Evolutionary conservation across 306 rosid genomes (phyloP).

Genomic region (Castanospermum australe): DNA sequence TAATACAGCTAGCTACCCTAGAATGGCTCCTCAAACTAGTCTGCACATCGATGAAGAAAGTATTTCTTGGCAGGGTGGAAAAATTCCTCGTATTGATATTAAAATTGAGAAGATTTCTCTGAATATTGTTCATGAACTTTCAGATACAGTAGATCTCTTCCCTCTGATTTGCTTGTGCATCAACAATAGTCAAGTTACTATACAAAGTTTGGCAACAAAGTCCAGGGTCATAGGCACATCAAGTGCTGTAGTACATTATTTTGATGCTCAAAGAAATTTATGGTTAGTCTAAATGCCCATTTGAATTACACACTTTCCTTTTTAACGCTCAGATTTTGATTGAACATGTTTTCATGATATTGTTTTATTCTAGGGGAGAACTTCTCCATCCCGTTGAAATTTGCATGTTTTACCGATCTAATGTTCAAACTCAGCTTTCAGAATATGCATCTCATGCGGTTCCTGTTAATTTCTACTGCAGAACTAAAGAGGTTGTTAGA

Average conservation of each 20-base stretch:
- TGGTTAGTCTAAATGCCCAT: conserved; percentile 57
- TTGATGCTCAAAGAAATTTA: conserved; percentile 62
- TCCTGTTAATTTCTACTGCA: conserved; percentile 75
- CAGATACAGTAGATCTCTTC: conserved; percentile 55
- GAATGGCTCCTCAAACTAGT: conserved; percentile 43
- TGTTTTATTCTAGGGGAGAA: conserved; percentile 59
- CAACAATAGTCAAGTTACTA: conserved; percentile 48
- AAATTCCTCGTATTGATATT: conserved; percentile 58
- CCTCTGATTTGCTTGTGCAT: conserved; percentile 71
- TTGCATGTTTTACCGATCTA: conserved; percentile 65
- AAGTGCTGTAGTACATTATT: conserved; percentile 52
- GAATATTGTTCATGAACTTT: conserved; percentile 69
- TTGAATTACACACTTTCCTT: conserved; percentile 8
- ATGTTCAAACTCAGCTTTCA: conserved; percentile 38
- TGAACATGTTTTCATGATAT: conserved; percentile 7
- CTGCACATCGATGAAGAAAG: conserved; percentile 32
- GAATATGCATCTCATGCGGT: conserved; percentile 52
- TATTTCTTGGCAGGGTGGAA: conserved; percentile 43
- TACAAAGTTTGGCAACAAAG: conserved; percentile 65
- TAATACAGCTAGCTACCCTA: conserved; percentile 34
- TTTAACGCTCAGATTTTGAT: conserved; percentile 1
- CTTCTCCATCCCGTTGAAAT: conserved; percentile 74
- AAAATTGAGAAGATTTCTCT: conserved; percentile 56
- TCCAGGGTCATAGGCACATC: conserved; percentile 73
- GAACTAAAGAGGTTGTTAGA: conserved; percentile 66